These are phyloP conservation scores for Akebia trifoliata DNA, from an alignment of 164 flowering plant species.

Conservation along the genomic window DNA sequence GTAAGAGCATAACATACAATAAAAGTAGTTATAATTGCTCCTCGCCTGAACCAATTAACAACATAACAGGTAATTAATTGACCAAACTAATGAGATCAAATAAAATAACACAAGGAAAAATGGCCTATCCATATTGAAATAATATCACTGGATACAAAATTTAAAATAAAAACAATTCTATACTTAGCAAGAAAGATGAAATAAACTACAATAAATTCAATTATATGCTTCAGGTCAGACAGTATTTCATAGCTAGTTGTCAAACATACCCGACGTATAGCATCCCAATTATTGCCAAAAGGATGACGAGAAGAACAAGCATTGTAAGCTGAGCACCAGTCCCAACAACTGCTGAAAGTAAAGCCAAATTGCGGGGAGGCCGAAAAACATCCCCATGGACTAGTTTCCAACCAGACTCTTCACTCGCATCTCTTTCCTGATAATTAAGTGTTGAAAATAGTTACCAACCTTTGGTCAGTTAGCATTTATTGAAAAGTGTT, in stretches of 20 bases:
- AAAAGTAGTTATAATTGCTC: constrained; percentile 96
- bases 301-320: constrained; percentile 91
- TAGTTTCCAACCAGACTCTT: constrained; percentile 99
- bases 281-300: constrained; percentile 87
- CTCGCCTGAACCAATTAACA: constrained; percentile 54
- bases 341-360: constrained; percentile 93
- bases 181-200: neutral
- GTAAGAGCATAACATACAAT: constrained; percentile 95
- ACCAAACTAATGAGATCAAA: no score
- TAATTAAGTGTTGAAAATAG: constrained; percentile 1
- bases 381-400: constrained; percentile 99
- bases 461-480: neutral
- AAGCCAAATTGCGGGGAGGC: constrained; percentile 65
- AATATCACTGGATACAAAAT: neutral
- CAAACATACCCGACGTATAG: constrained; percentile 93
- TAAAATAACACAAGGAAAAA: no score
- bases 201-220: neutral
- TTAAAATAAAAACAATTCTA: neutral
- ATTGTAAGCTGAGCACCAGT: constrained; percentile 94
- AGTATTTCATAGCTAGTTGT: no score
- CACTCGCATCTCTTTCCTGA: constrained; percentile 98
- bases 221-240: neutral
- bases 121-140: neutral
- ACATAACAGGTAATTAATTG: no score
- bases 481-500: neutral